phyloP scores from a whole-genome alignment of 228 moss, liverwort and hornwort species.

The Sphagnum fallax region DNA sequence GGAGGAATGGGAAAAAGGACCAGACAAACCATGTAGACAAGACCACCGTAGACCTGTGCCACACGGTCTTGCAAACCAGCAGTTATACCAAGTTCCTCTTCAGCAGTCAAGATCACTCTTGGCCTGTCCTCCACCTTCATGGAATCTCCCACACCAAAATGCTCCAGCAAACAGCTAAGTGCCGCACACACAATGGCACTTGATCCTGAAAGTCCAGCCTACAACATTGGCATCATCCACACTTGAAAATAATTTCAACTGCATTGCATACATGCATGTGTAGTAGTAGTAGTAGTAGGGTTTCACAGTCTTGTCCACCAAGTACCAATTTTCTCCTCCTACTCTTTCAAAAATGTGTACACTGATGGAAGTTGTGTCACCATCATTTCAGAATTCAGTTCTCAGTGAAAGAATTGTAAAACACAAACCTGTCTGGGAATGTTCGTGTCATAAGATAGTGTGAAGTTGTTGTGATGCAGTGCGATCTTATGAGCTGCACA shows the following conservation, averaged over 20 bases:
- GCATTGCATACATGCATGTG: background rate
- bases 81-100: slow-evolving; percentile 93
- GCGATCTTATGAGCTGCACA: slow-evolving; percentile 43
- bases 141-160: slow-evolving; percentile 48
- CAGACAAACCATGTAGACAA: slow-evolving; percentile 75
- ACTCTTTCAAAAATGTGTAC: background rate
- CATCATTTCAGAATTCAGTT: background rate
- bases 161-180: slow-evolving; percentile 74
- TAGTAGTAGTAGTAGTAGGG: background rate
- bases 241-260: background rate
- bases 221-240: background rate
- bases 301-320: background rate
- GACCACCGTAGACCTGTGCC: slow-evolving; percentile 91
- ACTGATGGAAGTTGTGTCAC: background rate
- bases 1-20: background rate
- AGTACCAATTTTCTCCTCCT: background rate
- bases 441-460: slow-evolving; percentile 82
- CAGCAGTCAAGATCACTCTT: slow-evolving; percentile 71
- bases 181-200: slow-evolving; percentile 97
- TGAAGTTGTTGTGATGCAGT: slow-evolving; percentile 71
- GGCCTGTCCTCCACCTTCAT: slow-evolving; percentile 72
- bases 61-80: slow-evolving; percentile 98
- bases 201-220: slow-evolving; percentile 93
- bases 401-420: background rate
- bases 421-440: slow-evolving; percentile 83